These are phyloP conservation scores for Rhinocladiella similis DNA, from an alignment of 2,329 filamentous ascomycete genomes.

Conservation along the genomic window DNA sequence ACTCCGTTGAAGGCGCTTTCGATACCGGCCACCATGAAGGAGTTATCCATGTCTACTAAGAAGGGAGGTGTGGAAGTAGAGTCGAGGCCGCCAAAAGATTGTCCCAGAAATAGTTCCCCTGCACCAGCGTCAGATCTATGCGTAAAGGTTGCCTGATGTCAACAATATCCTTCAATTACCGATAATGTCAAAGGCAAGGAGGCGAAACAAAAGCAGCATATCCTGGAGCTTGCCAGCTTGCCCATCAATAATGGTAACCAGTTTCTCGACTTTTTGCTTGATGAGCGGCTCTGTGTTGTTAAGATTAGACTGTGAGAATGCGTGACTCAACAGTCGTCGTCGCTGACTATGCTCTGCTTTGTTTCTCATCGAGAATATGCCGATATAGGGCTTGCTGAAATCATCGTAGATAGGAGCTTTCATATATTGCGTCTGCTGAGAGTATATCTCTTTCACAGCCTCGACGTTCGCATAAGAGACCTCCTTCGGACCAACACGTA, in stretches of 20 bases:
- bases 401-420: slow-evolving; percentile 16
- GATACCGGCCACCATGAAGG: slow-evolving; percentile 1
- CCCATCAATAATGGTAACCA: not conserved
- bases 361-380: slow-evolving; percentile 30
- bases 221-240: not conserved
- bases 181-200: slow-evolving; percentile 16
- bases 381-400: not conserved
- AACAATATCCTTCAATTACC: not conserved
- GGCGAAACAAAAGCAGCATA: slow-evolving; percentile 7
- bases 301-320: slow-evolving; percentile 30
- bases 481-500: slow-evolving; percentile 60
- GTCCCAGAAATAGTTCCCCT: slow-evolving; percentile 15
- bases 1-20: not conserved
- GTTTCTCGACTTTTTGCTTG: not conserved
- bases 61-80: slow-evolving; percentile 6
- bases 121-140: not conserved
- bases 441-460: slow-evolving; percentile 60
- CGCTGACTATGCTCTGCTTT: slow-evolving; percentile 38
- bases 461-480: slow-evolving; percentile 66
- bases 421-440: slow-evolving; percentile 33
- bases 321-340: slow-evolving; percentile 39
- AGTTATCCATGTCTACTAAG: slow-evolving; percentile 11
- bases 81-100: slow-evolving; percentile 9
- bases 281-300: slow-evolving; percentile 42
- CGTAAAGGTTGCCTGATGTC: too few species aligned